Evolutionary conservation across 371 early-diverging fungal species (phyloP), one percentile per base, ranked within the genome.

Genomic region (Mortierella sp.): DNA sequence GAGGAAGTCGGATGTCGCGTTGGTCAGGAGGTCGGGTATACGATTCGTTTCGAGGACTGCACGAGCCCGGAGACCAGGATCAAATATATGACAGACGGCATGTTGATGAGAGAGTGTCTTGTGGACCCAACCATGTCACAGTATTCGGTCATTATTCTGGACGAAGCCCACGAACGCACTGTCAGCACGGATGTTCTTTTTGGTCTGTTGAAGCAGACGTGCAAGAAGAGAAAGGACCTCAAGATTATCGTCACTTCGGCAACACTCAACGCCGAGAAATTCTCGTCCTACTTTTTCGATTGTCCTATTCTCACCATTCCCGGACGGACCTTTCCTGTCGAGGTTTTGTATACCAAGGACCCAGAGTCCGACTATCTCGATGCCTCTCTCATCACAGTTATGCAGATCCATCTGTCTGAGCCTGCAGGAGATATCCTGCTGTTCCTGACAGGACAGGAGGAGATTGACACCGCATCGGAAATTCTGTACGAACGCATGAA

Each of bases 51-150:
- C 72, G 98, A 98, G 72, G 98, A 98, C 79, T 97, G 96, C 79
- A 97, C 97, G 14, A 89, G 95, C 54, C 92, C 95, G 4, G 93
- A 93, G 72, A 97, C 97, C 11, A 87, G 86, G 58, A 97, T 99
- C 80, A 99, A 99, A 82, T 98, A 99, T 85, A 94, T 99, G 95
- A 99, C 99, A 7, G 99, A 99, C 64, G 99, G 99, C 85, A 96
- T 99, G 93, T 87, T 99, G 56, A 83, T 99, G 34, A 90, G 98
- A 73, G 99, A 99, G 84, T 91, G 93, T 72, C 85, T 99, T 56
- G 85, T 97, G 42, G 98, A 99, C 69, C 88, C 93, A 0, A 82
- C 83, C 32, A 86, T 98, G 81, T 80, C 81, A 19, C 88, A 90
- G 53, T 99, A 99, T 81, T 93, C 96, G 26, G 92, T 98, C 34